Base-by-base conservation (phyloP, 371 early-diverging fungal species). In the Actinomortierella ambigua region DNA sequence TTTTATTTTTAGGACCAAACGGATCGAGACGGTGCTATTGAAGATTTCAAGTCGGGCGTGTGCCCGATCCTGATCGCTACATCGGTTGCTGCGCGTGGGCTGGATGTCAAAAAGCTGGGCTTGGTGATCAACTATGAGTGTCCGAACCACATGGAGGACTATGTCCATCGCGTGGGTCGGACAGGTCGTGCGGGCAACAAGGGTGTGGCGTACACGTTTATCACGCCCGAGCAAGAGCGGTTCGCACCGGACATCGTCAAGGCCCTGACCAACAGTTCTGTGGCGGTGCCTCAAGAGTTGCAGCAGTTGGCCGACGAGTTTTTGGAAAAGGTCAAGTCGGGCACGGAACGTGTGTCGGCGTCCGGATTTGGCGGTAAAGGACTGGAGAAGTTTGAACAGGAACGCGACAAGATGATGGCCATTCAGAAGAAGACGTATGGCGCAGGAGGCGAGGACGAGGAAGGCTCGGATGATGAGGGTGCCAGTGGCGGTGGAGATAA, bases 41-140 rank as follows among this genome's bases (percentile, higher is more conserved):
- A 87, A 4, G 96, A 97, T 59, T 98, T 98, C 76, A 98, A 99
- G 68, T 83, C 88, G 1, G 96, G 96, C 7, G 87, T 87, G 5
- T 88, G 88, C 42, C 91, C 89, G 53, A 88, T 99, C 44, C 78
- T 99, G 53, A 93, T 99, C 77, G 99, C 99, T 2, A 99, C 99
- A 0, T 96, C 97, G n/a, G 97, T 99, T 3, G 99, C 98, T n/a
- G 97, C 99, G 1, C 93, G 99, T 70, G 99, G 99, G 20, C 77
- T 99, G 50, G 99, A 99, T 78, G 99, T 99, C 41, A 96, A 98
- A 66, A 90, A 94, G 18, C 84, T 99, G 2, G 97, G 93, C 40
- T 76, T 97, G 13, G 99, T 99, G 1, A 86, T 99, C 56, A 99
- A 99, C 69, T 99, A 93, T 66, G 99, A 99, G 61, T 94, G 97